A percentile compares a stretch with the other conserved stretches of the same genome.
Conservation (phyloP, 805 yeast genomes). For the Myxozyma lipomycoides region DNA sequence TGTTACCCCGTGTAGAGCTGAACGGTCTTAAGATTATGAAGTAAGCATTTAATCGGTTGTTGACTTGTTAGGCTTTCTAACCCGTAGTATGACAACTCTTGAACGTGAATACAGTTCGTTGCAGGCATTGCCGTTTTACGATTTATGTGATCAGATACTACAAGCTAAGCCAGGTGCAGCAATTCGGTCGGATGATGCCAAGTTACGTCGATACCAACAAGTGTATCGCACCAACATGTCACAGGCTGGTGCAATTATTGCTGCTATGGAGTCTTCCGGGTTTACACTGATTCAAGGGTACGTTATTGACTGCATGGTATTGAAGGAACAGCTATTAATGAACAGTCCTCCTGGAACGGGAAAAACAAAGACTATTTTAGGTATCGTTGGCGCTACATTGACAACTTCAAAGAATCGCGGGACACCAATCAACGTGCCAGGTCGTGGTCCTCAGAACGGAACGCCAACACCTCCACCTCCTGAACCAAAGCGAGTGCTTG, state of each 20-base stretch:
- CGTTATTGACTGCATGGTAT: constrained; percentile 1
- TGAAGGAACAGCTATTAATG: background rate
- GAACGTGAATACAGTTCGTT: constrained; percentile 90
- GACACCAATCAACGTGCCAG: constrained; percentile 27
- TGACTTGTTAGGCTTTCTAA: background rate
- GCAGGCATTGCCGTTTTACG: constrained; percentile 77
- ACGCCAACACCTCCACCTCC: constrained; percentile 10
- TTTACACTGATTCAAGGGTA: constrained; percentile 87
- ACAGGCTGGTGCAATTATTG: constrained; percentile 84
- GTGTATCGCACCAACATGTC: constrained; percentile 71
- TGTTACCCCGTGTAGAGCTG: constrained; percentile 62
- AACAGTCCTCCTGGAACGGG: constrained; percentile 94
- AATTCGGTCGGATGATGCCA: constrained; percentile 37
- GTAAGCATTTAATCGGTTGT: constrained; percentile 11
- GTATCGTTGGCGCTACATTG: constrained; percentile 73
- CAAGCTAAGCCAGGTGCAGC: constrained; percentile 56
- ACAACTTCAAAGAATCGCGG: constrained; percentile 32
- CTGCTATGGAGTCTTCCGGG: constrained; percentile 64
- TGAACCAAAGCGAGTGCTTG: constrained; percentile 56
- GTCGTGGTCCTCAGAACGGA: constrained; percentile 32
- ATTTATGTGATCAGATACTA: constrained; percentile 62
- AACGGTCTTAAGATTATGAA: constrained; percentile 71
- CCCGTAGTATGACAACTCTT: constrained; percentile 66
- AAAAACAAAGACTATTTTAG: constrained; percentile 93
- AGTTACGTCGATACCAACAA: constrained; percentile 44